Evolutionary conservation across 129 eudicot species (phyloP), one percentile per base, ranked within the genome.

Genomic region (Saussurea involucrata): DNA sequence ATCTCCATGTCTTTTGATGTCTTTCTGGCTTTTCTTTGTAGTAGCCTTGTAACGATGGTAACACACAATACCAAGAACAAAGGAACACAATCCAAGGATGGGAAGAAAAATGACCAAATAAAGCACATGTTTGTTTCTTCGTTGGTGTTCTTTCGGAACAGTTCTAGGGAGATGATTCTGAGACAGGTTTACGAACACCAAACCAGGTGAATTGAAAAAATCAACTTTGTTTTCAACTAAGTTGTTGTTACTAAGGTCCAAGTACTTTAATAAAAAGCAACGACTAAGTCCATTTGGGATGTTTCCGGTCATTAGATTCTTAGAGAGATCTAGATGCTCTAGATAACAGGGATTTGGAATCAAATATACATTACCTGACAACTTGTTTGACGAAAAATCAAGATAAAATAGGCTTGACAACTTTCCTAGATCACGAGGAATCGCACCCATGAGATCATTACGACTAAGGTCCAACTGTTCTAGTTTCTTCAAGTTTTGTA

Each of bases 1-100:
- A 9, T 79, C 31, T 71, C 83, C 83, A 60, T 78, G 82, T 58
- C 42, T 70, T 69, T 5, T 25, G 4, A 57, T 24, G 24, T 58
- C 76, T 0, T 3, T 13, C 0, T 34, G 69, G 42, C 63, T 36
- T n/a, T 34, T 25, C 1, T 69, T 15, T 7, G 4, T 1, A 2
- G 17, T 53, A 1, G 46, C 24, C 63, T 69, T 78, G 63, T 40
- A 17, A 24, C 2, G 0, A 68, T 2, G 15, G 61, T 77, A 77
- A 36, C 40, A 53, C 15, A 22, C 20, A 21, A 31, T 34, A 32
- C 68, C 27, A 24, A 24, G 12, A 6, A 44, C 12, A 6, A 67
- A 22, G 72, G 46, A 66, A 33, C 22, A 76, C 2, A 20, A 11
- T 15, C 68, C 74, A 13, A 31, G 2, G 8, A 49, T 6, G 12